Percentiles rank a stretch among this genome's conserved stretches.
phyloP scores from a whole-genome alignment of 2,329 filamentous ascomycete genomes.

The Fusarium xyrophilum region DNA sequence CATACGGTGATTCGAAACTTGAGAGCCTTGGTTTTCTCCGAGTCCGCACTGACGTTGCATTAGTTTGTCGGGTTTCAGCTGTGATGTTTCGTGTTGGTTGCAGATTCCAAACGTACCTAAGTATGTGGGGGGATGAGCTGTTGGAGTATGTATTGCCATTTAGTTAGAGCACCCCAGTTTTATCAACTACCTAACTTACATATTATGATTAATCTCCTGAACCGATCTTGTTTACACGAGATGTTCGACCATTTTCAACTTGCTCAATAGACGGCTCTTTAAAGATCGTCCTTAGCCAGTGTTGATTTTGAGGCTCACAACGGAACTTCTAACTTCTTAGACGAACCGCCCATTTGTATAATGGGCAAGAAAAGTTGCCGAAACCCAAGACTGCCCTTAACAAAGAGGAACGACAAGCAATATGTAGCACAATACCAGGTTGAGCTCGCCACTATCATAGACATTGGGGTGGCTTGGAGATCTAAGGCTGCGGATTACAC shows the following conservation, averaged over 20 bases:
- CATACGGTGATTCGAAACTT: conserved; percentile 4
- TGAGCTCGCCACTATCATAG: not conserved
- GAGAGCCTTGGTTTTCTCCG: not conserved
- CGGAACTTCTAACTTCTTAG: not conserved
- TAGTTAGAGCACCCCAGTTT: conserved; percentile 3
- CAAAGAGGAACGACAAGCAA: not conserved
- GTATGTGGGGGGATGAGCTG: not conserved
- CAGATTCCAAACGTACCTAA: conserved; percentile 3
- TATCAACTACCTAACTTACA: too few relatives aligned
- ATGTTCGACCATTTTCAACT: not conserved
- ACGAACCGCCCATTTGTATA: not conserved
- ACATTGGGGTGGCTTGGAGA: not conserved
- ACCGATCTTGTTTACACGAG: not conserved
- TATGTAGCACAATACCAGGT: not conserved
- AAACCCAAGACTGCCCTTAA: not conserved
- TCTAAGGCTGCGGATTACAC: not conserved
- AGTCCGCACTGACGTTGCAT: not conserved
- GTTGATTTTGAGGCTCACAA: not conserved
- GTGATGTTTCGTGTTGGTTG: conserved; percentile 31
- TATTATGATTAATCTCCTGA: not conserved
- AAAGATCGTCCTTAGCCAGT: not conserved
- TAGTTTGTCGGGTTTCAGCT: not conserved
- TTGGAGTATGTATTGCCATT: not conserved
- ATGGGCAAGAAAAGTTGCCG: not conserved
- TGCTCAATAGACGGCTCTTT: not conserved